Evolutionary conservation across 1,284 basidiomycete genomes (phyloP).

Genomic region (Pyrrhoderma lamaoense): DNA sequence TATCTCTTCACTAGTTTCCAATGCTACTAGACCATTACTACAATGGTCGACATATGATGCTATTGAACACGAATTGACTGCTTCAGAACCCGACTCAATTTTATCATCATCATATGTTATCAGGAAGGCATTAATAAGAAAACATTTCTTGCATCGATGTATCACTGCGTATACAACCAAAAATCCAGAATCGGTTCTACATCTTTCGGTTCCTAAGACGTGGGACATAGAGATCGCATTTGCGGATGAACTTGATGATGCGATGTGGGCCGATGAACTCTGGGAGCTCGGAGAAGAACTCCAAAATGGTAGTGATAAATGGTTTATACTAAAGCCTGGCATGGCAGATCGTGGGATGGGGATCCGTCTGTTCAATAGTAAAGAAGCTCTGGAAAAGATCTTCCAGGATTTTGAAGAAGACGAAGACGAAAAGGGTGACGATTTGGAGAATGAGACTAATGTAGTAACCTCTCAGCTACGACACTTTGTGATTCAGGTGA

Average conservation of each 20-base stretch:
- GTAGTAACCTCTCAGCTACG: conserved; percentile 83
- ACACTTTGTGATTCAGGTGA: conserved; percentile 94
- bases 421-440: conserved; percentile 36
- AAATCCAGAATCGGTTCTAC: conserved; percentile 50
- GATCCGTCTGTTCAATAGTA: conserved; percentile 83
- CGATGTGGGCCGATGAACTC: conserved; percentile 85
- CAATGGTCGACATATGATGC: conserved; percentile 83
- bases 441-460: conserved; percentile 38
- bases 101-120: conserved; percentile 86
- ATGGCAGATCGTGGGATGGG: conserved; percentile 97
- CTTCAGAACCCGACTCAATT: conserved; percentile 37
- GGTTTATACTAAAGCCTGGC: conserved; percentile 96
- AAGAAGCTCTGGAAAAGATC: conserved; percentile 67
- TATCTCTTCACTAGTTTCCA: conserved; percentile 17
- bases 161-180: conserved; percentile 74
- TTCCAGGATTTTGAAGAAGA: conserved; percentile 81
- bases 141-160: conserved; percentile 84
- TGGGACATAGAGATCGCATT: conserved; percentile 88
- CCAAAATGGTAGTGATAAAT: conserved; percentile 40
- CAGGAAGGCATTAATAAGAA: conserved; percentile 90
- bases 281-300: conserved; percentile 77
- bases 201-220: conserved; percentile 61
- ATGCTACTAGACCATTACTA: conserved; percentile 24
- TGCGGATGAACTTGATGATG: conserved; percentile 93
- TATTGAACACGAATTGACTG: conserved; percentile 70